A percentile compares a stretch with the other conserved stretches of the same genome.
phyloP scores from a whole-genome alignment of 1,139 yeast genomes.

The Citeromyces hawaiiensis region DNA sequence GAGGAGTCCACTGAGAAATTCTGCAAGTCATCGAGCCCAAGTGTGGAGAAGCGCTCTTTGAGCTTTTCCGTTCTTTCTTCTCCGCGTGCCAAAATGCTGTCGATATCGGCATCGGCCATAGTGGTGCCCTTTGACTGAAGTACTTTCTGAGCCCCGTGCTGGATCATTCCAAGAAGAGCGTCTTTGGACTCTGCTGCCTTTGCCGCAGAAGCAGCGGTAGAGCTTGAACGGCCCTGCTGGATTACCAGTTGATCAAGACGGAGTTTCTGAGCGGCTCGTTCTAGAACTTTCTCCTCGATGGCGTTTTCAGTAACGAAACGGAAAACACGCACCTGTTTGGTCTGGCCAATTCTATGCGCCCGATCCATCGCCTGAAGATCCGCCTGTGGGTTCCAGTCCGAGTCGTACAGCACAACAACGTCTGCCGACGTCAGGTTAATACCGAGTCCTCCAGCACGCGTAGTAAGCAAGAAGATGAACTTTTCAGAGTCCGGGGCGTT shows the following conservation, averaged over 20 bases:
- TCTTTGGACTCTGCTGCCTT: conserved; percentile 35
- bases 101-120: conserved; percentile 44
- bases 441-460: conserved; percentile 85
- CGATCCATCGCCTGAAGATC: conserved; percentile 84
- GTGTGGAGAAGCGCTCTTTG: conserved; percentile 47
- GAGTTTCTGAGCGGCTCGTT: conserved; percentile 68
- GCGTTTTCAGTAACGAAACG: conserved; percentile 71
- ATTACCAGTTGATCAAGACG: conserved; percentile 71
- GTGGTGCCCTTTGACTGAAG: conserved; percentile 20
- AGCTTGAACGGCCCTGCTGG: conserved; percentile 51
- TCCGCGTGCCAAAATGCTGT: conserved; percentile 43
- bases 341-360: conserved; percentile 81
- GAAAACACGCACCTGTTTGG: conserved; percentile 67
- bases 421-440: conserved; percentile 70
- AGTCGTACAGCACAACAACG: conserved; percentile 58
- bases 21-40: conserved; percentile 66
- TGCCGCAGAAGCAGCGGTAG: conserved; percentile 16
- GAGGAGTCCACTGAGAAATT: conserved; percentile 48
- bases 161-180: conserved; percentile 69
- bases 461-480: conserved; percentile 59
- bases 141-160: conserved; percentile 62
- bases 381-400: conserved; percentile 85
- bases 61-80: conserved; percentile 51
- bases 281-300: conserved; percentile 69
- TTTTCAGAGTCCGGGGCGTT: conserved; percentile 58